Evolutionary conservation across 2,329 filamentous ascomycete genomes (phyloP).

Genomic region (Epichloe sp.): DNA sequence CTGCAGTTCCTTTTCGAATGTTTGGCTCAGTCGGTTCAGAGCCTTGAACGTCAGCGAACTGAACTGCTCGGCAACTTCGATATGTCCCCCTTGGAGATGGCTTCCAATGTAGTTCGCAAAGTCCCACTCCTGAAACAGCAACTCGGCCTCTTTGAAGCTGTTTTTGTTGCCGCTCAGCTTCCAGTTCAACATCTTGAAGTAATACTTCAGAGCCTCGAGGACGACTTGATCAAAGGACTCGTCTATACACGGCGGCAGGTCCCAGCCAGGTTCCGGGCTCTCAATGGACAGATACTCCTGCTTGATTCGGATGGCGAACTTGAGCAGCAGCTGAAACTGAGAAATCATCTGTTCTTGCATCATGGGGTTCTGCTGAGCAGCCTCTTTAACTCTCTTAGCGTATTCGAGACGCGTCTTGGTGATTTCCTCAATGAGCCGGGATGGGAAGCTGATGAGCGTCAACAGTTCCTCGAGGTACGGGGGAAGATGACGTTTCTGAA

Average conservation of each 20-base stretch:
- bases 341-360: constrained; percentile 97
- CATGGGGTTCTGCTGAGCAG: constrained; percentile 79
- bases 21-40: constrained; percentile 71
- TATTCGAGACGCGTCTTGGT: constrained; percentile 85
- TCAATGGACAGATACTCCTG: constrained; percentile 74
- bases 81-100: constrained; percentile 82
- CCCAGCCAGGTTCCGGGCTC: constrained; percentile 82
- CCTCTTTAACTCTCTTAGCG: constrained; percentile 90
- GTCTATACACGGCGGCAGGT: constrained; percentile 88
- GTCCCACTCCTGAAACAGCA: constrained; percentile 94
- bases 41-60: constrained; percentile 89
- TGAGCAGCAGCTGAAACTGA: constrained; percentile 87
- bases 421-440: constrained; percentile 89
- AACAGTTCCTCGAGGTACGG: constrained; percentile 94
- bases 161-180: constrained; percentile 96
- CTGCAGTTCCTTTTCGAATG: constrained; percentile 85
- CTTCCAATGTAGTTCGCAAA: constrained; percentile 90
- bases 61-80: constrained; percentile 96
- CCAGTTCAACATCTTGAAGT: constrained; percentile 98
- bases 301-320: constrained; percentile 86
- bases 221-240: constrained; percentile 91
- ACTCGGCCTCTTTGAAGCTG: constrained; percentile 96
- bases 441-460: constrained; percentile 93
- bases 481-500: constrained; percentile 79
- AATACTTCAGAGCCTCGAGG: constrained; percentile 86